Evolutionary conservation across 2,329 filamentous ascomycete species (phyloP).

Genomic region (Trichoderma asperellum): DNA sequence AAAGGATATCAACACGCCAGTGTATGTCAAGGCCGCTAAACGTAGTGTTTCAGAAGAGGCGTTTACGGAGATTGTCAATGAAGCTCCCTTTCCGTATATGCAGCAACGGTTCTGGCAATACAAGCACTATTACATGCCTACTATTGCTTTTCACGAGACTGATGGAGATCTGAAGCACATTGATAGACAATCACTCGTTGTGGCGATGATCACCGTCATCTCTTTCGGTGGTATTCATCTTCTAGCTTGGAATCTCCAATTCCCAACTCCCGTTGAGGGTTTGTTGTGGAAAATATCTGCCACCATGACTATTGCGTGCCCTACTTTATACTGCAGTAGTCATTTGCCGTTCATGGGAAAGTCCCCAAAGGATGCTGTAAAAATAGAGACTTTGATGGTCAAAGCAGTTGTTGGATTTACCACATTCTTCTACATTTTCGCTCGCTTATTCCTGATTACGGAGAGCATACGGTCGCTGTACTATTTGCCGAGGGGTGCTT

Average conservation of each 20-base stretch:
- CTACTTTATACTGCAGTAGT: background rate
- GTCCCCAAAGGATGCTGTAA: background rate
- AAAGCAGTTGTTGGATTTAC: background rate
- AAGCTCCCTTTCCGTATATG: background rate
- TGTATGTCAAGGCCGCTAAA: background rate
- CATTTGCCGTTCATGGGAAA: background rate
- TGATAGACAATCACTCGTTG: background rate
- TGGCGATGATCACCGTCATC: background rate
- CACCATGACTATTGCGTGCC: background rate
- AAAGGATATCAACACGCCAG: background rate
- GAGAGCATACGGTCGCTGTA: slow-evolving; percentile 8
- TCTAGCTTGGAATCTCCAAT: background rate
- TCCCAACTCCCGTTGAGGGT: background rate
- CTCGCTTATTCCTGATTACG: slow-evolving; percentile 6
- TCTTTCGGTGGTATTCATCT: slow-evolving; percentile 1
- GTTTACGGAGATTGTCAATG: background rate
- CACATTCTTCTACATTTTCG: background rate
- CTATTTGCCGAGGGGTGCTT: background rate
- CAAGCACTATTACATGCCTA: background rate
- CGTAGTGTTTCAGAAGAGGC: background rate
- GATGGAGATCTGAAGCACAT: background rate
- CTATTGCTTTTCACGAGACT: background rate
- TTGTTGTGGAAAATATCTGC: background rate
- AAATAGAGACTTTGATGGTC: background rate
- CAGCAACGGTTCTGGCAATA: background rate